These are phyloP conservation scores for Tylopilus sp. DNA, from an alignment of 1,284 basidiomycete species.

Conservation along the genomic window DNA sequence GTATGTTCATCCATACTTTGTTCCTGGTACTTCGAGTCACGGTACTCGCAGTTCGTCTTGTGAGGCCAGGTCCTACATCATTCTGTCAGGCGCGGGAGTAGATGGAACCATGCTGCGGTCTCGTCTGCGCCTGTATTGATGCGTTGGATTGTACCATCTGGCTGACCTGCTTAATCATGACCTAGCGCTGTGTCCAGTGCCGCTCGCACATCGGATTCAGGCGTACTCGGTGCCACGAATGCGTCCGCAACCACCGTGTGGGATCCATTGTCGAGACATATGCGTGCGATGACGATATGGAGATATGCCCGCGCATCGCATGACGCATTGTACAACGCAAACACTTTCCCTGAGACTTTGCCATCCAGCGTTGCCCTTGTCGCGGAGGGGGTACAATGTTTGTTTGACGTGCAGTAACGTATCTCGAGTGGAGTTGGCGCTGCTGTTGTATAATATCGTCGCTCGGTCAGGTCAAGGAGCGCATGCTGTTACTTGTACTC, in stretches of 20 bases:
- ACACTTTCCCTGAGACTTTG: conserved; percentile 13
- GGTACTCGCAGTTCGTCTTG: conserved; percentile 43
- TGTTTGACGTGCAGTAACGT: conserved; percentile 34
- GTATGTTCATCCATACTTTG: background rate
- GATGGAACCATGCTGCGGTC: conserved; percentile 44
- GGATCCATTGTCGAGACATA: conserved; percentile 45
- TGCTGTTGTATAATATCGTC: too few species aligned
- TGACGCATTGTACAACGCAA: conserved; percentile 33
- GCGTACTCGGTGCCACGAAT: conserved; percentile 40
- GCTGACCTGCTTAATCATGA: background rate
- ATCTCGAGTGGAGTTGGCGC: background rate
- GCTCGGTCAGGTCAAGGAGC: background rate
- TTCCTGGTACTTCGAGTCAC: background rate
- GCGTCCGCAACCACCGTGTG: conserved; percentile 48
- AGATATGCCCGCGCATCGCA: conserved; percentile 30
- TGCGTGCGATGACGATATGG: conserved; percentile 40
- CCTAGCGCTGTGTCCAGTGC: background rate
- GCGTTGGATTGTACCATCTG: conserved; percentile 2
- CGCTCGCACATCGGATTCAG: background rate
- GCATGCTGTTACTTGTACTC: conserved; percentile 15
- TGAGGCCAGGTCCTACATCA: conserved; percentile 55
- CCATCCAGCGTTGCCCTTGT: conserved; percentile 13
- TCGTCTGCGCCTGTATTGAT: conserved; percentile 29
- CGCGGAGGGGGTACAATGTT: conserved; percentile 27
- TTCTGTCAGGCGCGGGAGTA: conserved; percentile 49